Base-by-base conservation (phyloP, 768 basidiomycete genomes). In the Chalciporus chontae region DNA sequence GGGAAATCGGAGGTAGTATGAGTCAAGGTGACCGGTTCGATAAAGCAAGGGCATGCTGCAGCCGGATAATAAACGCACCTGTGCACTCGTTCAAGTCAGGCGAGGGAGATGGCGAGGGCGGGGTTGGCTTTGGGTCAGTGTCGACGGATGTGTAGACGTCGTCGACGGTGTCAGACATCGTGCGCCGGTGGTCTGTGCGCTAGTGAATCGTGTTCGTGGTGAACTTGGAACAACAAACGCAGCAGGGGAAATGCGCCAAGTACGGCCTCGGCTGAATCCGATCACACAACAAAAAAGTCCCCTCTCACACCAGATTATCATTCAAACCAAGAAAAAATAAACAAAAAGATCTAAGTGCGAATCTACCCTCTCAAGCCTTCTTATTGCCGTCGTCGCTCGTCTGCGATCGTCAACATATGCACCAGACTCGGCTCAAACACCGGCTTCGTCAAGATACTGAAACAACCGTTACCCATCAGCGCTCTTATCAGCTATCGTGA, bases 361-460 rank as follows among this genome's bases (percentile, higher is more conserved):
- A 3, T 21, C 38, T 10, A 26, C 40, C 29, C n/a, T 26, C 18
- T 27, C 29, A 39, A 13, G 15, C 18, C 37, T n/a, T n/a, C n/a
- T 11, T 26, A 39, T 19, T 46, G 24, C 8, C 57, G 55, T 43
- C 74, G 67, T 26, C 74, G 73, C 52, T 73, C 75, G 31, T 70
- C 69, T 3, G 75, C 76, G 44, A 73, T 67, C 40, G 43, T 63
- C 48, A 78, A 60, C 70, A 77, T 73, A 18, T 60, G 62, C 53
- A 68, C 69, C 18, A 78, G 54, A 54, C 70, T 75, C 45, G 73
- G 76, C 68, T 89, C 86, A 19, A 77, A 68, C 2, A 90, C 89
- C 0, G 90, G 89, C 68, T 91, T 91, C 41, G 86, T 90, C 52
- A 91, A 67, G 14, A 91, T 80, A 45, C 86, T 89, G 48, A 13